Evolutionary conservation across 345 rosid species (phyloP), one percentile per base, ranked within the genome.

Genomic region (Populus tremula): DNA sequence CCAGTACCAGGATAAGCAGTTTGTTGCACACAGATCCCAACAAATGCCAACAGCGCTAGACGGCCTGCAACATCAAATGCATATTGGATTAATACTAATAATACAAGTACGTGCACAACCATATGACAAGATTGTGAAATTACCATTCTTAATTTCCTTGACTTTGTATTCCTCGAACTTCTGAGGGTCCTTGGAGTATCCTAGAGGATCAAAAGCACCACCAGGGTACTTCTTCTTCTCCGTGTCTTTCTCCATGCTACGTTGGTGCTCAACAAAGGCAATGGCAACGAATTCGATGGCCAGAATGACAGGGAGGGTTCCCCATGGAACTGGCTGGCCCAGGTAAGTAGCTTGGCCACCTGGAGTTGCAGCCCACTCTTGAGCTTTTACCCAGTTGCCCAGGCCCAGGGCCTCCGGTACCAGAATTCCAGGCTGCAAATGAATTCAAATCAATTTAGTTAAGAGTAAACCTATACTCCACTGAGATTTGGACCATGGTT

Each of bases 331-430:
- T 0, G 97, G 97, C 82, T 88, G 88, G 0, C 99, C 97, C 73
- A 96, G 81, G 90, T 96, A 96, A 38, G 97, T 96, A 31, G 99
- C 98, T 84, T 96, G 99, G 10, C 99, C 99, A 27, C 97, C 98
- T 0, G 96, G 99, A 74, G 88, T 0, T 31, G 99, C 97, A 2
- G 99, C 99, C 99, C 99, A 96, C 74, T 93, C 96, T 76, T 96
- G 99, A 25, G 98, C 99, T 85, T 92, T 82, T 47, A 96, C 99
- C 99, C 99, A 96, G 91, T 96, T 96, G n/a, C 98, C 99, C 33
- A 86, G 84, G 0, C 99, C 99, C 82, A 93, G 84, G 0, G 99
- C 97, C 86, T 96, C 98, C 16, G 98, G 98, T 54, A 96, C 85
- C 81, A 96, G 82, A 8, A 96, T 88, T 78, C 98, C 99, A 6